Percentiles rank a stretch among this genome's conserved stretches.
These are phyloP conservation scores for Coemansia sp. DNA, from an alignment of 192 early-diverging fungal genomes.

Conservation along the genomic window DNA sequence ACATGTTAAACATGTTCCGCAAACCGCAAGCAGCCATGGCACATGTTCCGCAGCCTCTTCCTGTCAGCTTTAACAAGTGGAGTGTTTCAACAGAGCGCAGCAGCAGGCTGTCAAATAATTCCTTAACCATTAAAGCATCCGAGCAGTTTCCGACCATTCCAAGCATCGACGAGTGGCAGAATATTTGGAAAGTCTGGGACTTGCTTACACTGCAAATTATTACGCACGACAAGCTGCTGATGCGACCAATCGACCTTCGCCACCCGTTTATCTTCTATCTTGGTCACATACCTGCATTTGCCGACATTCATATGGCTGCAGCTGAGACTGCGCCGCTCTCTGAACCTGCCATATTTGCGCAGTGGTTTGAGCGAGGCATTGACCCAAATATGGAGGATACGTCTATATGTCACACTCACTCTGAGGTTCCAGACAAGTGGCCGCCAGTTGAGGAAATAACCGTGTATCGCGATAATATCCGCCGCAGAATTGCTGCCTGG, in stretches of 20 bases:
- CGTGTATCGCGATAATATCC: slow-evolving; percentile 65
- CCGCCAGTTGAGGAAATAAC: slow-evolving; percentile 67
- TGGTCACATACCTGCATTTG: slow-evolving; percentile 77
- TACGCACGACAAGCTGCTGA: slow-evolving; percentile 54
- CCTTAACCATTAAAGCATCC: not conserved
- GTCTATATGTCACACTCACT: slow-evolving; percentile 75
- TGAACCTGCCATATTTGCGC: slow-evolving; percentile 62
- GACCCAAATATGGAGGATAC: slow-evolving; percentile 84
- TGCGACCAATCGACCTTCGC: slow-evolving; percentile 77
- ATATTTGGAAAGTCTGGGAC: slow-evolving; percentile 85
- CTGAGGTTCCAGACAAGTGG: slow-evolving; percentile 68
- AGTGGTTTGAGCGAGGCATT: slow-evolving; percentile 93
- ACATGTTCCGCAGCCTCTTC: not conserved
- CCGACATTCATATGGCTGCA: slow-evolving; percentile 61
- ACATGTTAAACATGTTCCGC: slow-evolving; percentile 59
- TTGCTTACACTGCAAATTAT: slow-evolving; percentile 65
- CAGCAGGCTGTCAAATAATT: not conserved
- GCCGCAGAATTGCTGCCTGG: slow-evolving; percentile 56
- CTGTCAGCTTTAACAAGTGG: slow-evolving; percentile 22
- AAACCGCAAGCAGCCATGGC: slow-evolving; percentile 48
- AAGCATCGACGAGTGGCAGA: slow-evolving; percentile 66
- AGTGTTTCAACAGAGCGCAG: slow-evolving; percentile 5
- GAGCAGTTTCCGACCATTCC: slow-evolving; percentile 57
- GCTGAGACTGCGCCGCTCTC: slow-evolving; percentile 55
- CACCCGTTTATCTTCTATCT: slow-evolving; percentile 91